Conservation (phyloP, 768 basidiomycete genomes). For the Suillus hirtellus region DNA sequence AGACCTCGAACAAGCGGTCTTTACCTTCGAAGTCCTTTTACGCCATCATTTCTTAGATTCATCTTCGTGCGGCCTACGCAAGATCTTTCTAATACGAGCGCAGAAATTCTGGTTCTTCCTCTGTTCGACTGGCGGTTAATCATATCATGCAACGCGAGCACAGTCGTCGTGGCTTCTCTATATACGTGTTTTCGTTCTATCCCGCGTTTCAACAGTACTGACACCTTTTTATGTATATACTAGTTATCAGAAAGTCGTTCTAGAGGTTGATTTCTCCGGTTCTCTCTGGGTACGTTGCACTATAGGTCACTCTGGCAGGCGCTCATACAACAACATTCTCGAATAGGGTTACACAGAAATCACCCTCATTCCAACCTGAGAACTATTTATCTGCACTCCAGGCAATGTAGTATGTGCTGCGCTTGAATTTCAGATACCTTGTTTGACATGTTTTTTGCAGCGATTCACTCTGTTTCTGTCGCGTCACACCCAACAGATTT, state of each 20-base stretch:
- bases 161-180: constrained; percentile 77
- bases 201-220: constrained; percentile 34
- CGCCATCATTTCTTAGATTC: constrained; percentile 3
- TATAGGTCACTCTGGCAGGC: constrained; percentile 12
- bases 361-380: too few relatives aligned
- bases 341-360: too few relatives aligned
- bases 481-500: too few relatives aligned
- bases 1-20: constrained; percentile 14
- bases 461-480: too few relatives aligned
- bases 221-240: constrained; percentile 61
- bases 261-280: constrained; percentile 92
- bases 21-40: constrained; percentile 9
- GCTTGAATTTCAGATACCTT: too few relatives aligned
- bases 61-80: not conserved
- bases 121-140: constrained; percentile 23
- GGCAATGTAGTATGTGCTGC: too few relatives aligned
- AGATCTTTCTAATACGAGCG: not conserved
- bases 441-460: too few relatives aligned
- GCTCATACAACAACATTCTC: too few relatives aligned
- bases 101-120: constrained; percentile 2
- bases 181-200: constrained; percentile 65
- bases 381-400: too few relatives aligned
- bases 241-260: constrained; percentile 94
- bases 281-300: constrained; percentile 68
- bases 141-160: constrained; percentile 83